These are phyloP conservation scores for Candolleomyces eurysporus DNA, from an alignment of 768 basidiomycete species.

Conservation along the genomic window DNA sequence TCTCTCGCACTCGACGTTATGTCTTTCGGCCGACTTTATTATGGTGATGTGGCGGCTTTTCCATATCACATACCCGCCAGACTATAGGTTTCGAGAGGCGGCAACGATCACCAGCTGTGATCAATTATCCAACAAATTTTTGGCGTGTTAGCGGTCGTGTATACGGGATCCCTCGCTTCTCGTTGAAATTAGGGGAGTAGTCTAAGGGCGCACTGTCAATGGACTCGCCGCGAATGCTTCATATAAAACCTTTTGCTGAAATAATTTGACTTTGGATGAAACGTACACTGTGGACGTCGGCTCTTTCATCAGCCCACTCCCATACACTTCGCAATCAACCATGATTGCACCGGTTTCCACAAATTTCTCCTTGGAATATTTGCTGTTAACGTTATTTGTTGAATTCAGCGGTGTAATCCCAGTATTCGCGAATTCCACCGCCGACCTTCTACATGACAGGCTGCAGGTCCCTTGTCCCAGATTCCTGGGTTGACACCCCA, in stretches of 20 bases:
- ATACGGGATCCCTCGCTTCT: not conserved
- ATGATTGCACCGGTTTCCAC: no score
- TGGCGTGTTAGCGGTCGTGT: not conserved
- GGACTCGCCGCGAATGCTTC: not conserved
- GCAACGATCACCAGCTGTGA: slow-evolving; percentile 3
- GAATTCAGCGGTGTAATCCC: not conserved
- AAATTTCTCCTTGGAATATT: no score
- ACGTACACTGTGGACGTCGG: no score
- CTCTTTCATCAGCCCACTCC: no score
- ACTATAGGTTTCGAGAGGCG: not conserved
- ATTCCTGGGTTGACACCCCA: not conserved
- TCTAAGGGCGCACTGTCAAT: not conserved
- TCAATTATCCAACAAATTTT: not conserved
- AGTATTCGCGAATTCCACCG: not conserved
- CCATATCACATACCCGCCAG: not conserved
- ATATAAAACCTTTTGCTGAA: no score
- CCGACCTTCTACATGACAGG: not conserved
- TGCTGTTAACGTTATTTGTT: not conserved
- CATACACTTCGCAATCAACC: no score
- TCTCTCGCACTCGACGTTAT: not conserved
- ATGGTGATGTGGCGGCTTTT: not conserved
- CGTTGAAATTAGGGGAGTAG: not conserved
- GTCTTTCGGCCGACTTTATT: not conserved
- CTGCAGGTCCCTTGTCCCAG: not conserved
- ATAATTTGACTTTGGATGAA: no score